phyloP scores from a whole-genome alignment of 306 rosid species.

The Quercus engelmannii region DNA sequence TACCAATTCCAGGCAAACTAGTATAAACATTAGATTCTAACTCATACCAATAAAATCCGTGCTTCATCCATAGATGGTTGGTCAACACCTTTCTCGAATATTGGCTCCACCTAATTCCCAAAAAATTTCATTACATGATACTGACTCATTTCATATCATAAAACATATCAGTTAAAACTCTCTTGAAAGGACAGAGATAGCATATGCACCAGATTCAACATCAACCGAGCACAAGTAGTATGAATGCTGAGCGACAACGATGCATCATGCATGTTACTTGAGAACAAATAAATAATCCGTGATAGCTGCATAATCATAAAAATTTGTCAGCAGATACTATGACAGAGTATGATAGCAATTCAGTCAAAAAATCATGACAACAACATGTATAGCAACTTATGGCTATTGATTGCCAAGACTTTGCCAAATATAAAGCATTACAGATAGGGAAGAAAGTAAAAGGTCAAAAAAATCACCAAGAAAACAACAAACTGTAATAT shows the following conservation, averaged over 20 bases:
- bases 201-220: conserved; percentile 89
- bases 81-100: conserved; percentile 95
- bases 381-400: not conserved
- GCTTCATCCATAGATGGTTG: conserved; percentile 97
- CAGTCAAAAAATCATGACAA: conserved; percentile 10
- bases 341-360: conserved; percentile 2
- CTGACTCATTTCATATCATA: conserved; percentile 13
- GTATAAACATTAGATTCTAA: conserved; percentile 12
- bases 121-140: conserved; percentile 23
- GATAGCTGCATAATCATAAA: conserved; percentile 66
- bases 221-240: conserved; percentile 97
- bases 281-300: conserved; percentile 91
- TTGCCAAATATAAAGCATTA: not conserved
- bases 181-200: conserved; percentile 19
- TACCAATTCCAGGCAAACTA: conserved; percentile 18
- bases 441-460: not conserved
- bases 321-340: conserved; percentile 24
- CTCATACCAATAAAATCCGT: conserved; percentile 81
- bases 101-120: conserved; percentile 89
- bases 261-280: conserved; percentile 99
- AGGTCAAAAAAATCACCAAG: not conserved
- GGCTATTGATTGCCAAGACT: not conserved
- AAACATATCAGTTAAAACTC: conserved; percentile 11
- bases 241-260: conserved; percentile 94
- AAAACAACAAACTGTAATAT: not conserved